A percentile compares a stretch with the other conserved stretches of the same genome.
These are phyloP conservation scores for Bacidia rubella DNA, from an alignment of 495 filamentous ascomycete genomes.

Conservation along the genomic window DNA sequence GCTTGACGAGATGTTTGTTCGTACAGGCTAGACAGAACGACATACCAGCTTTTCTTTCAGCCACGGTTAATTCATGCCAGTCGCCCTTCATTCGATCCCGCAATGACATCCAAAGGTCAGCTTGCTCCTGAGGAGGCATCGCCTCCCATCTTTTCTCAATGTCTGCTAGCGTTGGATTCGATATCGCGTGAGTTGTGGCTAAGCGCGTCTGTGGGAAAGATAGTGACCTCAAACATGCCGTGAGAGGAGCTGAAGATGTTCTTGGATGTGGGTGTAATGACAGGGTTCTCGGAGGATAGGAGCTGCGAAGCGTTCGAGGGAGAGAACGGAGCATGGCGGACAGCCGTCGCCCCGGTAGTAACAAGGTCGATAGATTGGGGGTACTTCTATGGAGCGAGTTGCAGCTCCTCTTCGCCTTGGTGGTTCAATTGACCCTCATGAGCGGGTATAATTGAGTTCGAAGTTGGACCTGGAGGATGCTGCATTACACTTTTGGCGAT, in stretches of 20 bases:
- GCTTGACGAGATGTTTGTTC: too few relatives aligned
- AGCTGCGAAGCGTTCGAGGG: slow-evolving; percentile 16
- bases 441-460: not conserved
- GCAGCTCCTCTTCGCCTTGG: slow-evolving; percentile 10
- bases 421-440: slow-evolving; percentile 15
- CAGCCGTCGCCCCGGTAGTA: not conserved
- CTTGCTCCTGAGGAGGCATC: slow-evolving; percentile 96
- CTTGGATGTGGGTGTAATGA: slow-evolving; percentile 8
- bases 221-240: slow-evolving; percentile 5
- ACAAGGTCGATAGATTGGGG: not conserved
- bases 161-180: slow-evolving; percentile 90
- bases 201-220: slow-evolving; percentile 43
- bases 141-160: slow-evolving; percentile 99
- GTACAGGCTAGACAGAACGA: slow-evolving; percentile 14
- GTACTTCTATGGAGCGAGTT: not conserved
- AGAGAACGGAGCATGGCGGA: slow-evolving; percentile 18
- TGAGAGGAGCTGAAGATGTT: not conserved
- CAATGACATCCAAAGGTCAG: slow-evolving; percentile 95
- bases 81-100: slow-evolving; percentile 95
- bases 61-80: slow-evolving; percentile 85
- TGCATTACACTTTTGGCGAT: slow-evolving; percentile 1
- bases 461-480: not conserved
- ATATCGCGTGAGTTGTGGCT: slow-evolving; percentile 74
- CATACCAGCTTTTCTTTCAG: slow-evolving; percentile 99
- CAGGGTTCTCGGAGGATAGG: slow-evolving; percentile 10